Evolutionary conservation across 164 flowering plant species (phyloP), one percentile per base, ranked within the genome.

Genomic region (Piper longum): DNA sequence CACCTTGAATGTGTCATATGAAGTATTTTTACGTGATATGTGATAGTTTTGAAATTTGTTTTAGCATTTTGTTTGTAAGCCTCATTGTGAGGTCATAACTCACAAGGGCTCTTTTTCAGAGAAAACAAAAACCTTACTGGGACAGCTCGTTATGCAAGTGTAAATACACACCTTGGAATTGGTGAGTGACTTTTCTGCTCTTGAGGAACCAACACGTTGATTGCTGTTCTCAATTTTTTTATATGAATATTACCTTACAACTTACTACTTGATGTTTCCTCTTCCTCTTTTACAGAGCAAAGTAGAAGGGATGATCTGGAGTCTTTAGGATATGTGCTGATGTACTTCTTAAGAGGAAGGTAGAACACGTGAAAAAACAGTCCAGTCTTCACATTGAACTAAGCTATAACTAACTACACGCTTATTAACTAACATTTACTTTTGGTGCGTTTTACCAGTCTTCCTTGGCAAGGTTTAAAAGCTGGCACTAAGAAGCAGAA

Each of bases 301-400:
- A 87, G 90, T 78, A 82, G 95, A 73, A 77, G 95, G 62, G 95
- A 87, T 73, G 95, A 87, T 81, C 75, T 87, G 69, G 90, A 87
- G 69, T 87, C 95, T 57, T 82, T 87, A 69, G 95, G 90, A 71
- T 87, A 85, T 64, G 90, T 87, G 78, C 88, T 87, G 43, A 83
- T 87, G 90, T 87, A 87, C 71, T 87, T 85, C 67, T 69, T 87
- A 43, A 75, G 90, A 62, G 90, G 95, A 81, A 87, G 95, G 95
- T 87, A 63, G 52, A 1, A 9, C 14, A 5, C 51, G 6, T 60
- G 43, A 56, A 48, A 5, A 48, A 48, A 48, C 52, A 26, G 36
- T 26, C 36, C 36, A 26, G 36, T 2, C 36, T 26, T 26, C 36
- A 26, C 36, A 26, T 26, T 26, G 36, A 26, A 26, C 36, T 26